phyloP scores from a whole-genome alignment of 257 asterid genomes.

The Petunia secreta region DNA sequence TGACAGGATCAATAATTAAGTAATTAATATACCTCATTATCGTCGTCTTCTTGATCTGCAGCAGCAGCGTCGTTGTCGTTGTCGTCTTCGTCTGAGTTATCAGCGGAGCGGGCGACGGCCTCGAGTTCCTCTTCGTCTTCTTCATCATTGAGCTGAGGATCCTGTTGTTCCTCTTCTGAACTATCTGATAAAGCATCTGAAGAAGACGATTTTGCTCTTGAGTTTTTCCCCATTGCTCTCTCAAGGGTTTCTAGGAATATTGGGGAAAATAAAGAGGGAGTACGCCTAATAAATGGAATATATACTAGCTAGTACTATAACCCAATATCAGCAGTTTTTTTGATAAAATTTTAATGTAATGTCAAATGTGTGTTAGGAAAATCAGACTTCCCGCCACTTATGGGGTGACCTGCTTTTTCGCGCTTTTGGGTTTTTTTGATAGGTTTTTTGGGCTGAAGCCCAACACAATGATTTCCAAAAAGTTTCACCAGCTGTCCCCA shows the following conservation, averaged over 20 bases:
- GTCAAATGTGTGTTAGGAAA: not conserved
- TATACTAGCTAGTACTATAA: not conserved
- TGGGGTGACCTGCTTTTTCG: not conserved
- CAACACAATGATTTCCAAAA: no score
- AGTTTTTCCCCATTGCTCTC: conserved; percentile 43
- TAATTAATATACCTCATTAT: conserved; percentile 59
- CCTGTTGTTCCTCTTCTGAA: conserved; percentile 51
- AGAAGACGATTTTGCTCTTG: conserved; percentile 56
- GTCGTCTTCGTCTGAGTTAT: conserved; percentile 63
- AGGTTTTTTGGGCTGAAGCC: not conserved
- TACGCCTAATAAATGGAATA: not conserved
- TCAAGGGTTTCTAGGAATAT: conserved; percentile 34
- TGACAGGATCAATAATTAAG: not conserved
- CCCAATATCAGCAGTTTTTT: not conserved
- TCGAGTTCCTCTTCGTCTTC: conserved; percentile 94
- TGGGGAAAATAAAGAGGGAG: no score
- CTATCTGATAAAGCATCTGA: conserved; percentile 43
- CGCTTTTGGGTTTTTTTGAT: not conserved
- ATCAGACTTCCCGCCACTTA: conserved; percentile 18
- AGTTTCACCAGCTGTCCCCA: no score
- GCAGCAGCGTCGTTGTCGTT: conserved; percentile 48
- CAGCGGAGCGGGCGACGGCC: conserved; percentile 86
- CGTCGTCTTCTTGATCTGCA: conserved; percentile 55
- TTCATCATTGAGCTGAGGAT: conserved; percentile 56
- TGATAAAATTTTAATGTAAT: no score